A percentile compares a stretch with the other conserved stretches of the same genome.
These are phyloP conservation scores for Plasmodium malariae DNA, from an alignment of 169 alveolate genomes.

Conservation along the genomic window DNA sequence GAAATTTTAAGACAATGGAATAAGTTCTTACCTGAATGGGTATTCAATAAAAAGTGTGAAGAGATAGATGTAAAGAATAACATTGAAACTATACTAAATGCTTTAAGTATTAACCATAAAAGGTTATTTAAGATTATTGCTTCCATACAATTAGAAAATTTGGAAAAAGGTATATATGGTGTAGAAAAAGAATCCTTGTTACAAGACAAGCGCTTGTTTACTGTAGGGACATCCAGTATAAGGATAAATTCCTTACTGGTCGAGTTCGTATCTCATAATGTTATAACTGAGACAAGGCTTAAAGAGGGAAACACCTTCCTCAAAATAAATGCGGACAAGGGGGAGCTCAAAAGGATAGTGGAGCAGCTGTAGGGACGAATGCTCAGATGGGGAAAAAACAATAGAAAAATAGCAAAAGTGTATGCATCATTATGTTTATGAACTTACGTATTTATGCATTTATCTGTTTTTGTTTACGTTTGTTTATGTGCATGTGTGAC, in stretches of 20 bases:
- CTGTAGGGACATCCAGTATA: constrained; percentile 69
- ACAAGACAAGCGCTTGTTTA: constrained; percentile 51
- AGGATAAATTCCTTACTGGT: constrained; percentile 62
- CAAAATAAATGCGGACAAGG: constrained; percentile 64
- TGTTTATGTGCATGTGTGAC: too few species aligned
- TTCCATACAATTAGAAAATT: constrained; percentile 82
- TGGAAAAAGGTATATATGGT: constrained; percentile 68
- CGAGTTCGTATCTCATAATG: constrained; percentile 68
- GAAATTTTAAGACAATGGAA: constrained; percentile 74
- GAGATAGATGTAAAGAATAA: constrained; percentile 53
- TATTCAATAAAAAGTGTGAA: constrained; percentile 62
- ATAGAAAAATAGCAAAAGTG: too few species aligned
- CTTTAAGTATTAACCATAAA: constrained; percentile 84
- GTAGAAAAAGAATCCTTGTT: constrained; percentile 62
- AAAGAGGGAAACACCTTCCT: constrained; percentile 69
- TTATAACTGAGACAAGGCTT: constrained; percentile 69
- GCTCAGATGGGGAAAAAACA: too few species aligned
- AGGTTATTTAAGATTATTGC: constrained; percentile 82
- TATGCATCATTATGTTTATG: too few species aligned
- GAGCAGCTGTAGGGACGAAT: not conserved
- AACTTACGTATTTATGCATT: too few species aligned
- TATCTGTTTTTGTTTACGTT: too few species aligned
- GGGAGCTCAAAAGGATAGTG: constrained; percentile 32
- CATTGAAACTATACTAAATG: constrained; percentile 79
- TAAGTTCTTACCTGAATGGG: constrained; percentile 69